Evolutionary conservation across 768 basidiomycete genomes (phyloP).

Genomic region (Lentinula aciculospora): DNA sequence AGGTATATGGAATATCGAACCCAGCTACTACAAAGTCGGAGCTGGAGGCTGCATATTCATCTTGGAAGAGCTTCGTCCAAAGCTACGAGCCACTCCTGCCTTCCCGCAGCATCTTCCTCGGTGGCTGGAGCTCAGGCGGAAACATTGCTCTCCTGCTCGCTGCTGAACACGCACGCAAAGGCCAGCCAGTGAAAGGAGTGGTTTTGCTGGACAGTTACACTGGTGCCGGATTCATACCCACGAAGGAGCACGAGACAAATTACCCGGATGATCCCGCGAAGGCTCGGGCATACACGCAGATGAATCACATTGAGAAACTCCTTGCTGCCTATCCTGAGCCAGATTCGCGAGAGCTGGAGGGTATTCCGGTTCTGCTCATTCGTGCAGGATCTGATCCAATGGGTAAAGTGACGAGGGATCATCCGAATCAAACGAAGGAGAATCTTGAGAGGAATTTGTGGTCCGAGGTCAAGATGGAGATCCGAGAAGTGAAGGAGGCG

Average conservation of each 20-base stretch:
- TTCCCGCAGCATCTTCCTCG: background rate
- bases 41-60: background rate
- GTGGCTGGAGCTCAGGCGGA: slow-evolving; percentile 24
- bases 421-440: background rate
- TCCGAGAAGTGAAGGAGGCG: background rate
- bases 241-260: background rate
- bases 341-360: background rate
- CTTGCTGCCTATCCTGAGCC: background rate
- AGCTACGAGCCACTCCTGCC: background rate
- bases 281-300: background rate
- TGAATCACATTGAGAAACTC: background rate
- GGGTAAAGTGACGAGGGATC: background rate
- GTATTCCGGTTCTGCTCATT: background rate
- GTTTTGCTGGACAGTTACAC: background rate
- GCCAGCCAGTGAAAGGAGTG: background rate
- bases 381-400: background rate
- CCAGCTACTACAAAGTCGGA: background rate
- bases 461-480: background rate
- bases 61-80: background rate
- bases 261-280: slow-evolving; percentile 1
- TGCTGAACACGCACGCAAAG: background rate
- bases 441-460: background rate
- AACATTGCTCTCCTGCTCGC: slow-evolving; percentile 23
- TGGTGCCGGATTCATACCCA: background rate
- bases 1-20: background rate